Evolutionary conservation across 208 protist genomes (phyloP), one percentile per base, ranked within the genome.

Genomic region (Histomonas meleagridis): DNA sequence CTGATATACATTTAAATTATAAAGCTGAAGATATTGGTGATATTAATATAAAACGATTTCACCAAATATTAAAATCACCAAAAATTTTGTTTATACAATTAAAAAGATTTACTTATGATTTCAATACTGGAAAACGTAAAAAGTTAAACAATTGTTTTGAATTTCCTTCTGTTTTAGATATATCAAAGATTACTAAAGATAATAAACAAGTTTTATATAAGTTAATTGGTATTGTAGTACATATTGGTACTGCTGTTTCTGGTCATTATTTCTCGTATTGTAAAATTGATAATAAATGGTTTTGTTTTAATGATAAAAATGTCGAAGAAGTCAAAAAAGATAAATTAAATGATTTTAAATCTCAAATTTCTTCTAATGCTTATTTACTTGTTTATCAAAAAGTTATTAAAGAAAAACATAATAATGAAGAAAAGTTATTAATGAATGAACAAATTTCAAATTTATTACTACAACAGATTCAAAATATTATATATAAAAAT

Each of bases 201-300:
- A 49, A 81, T 43, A 49, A 60, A 43, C 0, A 93, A 91, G 21
- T 90, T 32, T 35, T 38, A 21, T 96, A 96, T 79, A 62, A 94
- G 9, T 92, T 96, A 0, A 57, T 86, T 43, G 95, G 95, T 55
- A 92, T 96, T 69, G 90, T 96, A n/a, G 90, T 95, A 43, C 95
- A 96, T 76, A 79, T 60, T 38, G 95, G 95, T 40, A 95, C 92
- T 21, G 93, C 94, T 10, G 93, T 96, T 23, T 90, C 62, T 21
- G 95, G 95, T 16, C 95, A 96, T 78, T 96, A 96, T 91, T 94
- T 95, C 26, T 94, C 95, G 21, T 94, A 95, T 49, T 95, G 94
- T 28, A 92, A 94, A 48, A 94, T 90, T 78, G n/a, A n/a, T 28
- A n/a, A 91, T 12, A 62, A 81, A 51, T 46, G 26, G 26, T 48